These are phyloP conservation scores for Centrapalus pauciflorus DNA, from an alignment of 129 eudicot species.

Conservation along the genomic window DNA sequence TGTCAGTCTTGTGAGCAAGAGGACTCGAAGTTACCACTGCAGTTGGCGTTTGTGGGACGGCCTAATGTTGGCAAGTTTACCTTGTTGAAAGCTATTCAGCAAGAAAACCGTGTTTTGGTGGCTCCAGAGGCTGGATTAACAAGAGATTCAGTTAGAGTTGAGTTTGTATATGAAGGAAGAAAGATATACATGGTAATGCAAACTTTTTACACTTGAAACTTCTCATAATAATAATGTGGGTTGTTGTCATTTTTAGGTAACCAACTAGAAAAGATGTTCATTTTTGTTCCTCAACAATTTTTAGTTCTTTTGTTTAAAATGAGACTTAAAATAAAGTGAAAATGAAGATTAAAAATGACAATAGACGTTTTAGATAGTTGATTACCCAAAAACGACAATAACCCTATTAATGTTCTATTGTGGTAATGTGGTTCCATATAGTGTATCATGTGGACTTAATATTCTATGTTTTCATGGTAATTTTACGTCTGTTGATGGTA, in stretches of 20 bases:
- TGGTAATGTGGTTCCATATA: too few species aligned
- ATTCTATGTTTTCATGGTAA: too few species aligned
- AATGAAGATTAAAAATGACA: too few species aligned
- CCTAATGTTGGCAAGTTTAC: slow-evolving; percentile 98
- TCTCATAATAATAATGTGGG: not conserved
- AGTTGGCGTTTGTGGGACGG: slow-evolving; percentile 87
- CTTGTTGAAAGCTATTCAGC: slow-evolving; percentile 71
- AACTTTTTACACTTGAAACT: not conserved
- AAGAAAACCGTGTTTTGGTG: slow-evolving; percentile 91
- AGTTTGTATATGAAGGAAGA: slow-evolving; percentile 69
- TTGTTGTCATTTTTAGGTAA: not conserved
- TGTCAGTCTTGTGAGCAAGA: slow-evolving; percentile 39
- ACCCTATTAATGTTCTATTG: too few species aligned
- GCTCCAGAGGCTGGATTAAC: slow-evolving; percentile 98
- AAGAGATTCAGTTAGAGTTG: slow-evolving; percentile 82
- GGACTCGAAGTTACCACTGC: slow-evolving; percentile 70
- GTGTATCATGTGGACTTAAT: too few species aligned
- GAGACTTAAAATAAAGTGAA: too few species aligned
- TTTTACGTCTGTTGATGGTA: not conserved
- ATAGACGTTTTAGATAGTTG: too few species aligned
- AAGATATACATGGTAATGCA: slow-evolving; percentile 52
- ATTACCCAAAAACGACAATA: too few species aligned
- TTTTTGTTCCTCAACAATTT: too few species aligned
- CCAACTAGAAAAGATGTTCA: too few species aligned
- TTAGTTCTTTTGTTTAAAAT: too few species aligned